Conservation (phyloP, 495 filamentous ascomycete genomes). For the Diplogelasinospora grovesii region DNA sequence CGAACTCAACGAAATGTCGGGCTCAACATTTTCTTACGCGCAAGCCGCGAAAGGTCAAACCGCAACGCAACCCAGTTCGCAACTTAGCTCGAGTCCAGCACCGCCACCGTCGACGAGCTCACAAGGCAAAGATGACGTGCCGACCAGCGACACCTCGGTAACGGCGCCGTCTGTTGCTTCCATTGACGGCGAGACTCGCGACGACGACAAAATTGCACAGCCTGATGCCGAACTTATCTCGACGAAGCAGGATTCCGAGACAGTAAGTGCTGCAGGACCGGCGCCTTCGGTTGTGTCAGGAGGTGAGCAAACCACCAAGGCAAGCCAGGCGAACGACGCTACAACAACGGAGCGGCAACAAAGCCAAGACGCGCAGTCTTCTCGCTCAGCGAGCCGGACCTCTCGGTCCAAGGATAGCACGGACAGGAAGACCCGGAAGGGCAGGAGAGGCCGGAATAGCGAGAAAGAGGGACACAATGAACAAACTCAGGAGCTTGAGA, state of each 20-base stretch:
- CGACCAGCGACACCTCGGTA: constrained; percentile 36
- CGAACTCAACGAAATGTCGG: constrained; percentile 20
- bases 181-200: constrained; percentile 47
- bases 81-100: constrained; percentile 56
- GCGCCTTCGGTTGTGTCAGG: constrained; percentile 17
- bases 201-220: constrained; percentile 24
- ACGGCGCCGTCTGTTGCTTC: constrained; percentile 50
- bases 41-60: constrained; percentile 81
- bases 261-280: constrained; percentile 15
- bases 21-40: constrained; percentile 77
- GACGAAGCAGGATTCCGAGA: constrained; percentile 19
- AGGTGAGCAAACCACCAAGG: constrained; percentile 20
- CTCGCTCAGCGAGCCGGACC: constrained; percentile 26
- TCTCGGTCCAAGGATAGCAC: constrained; percentile 33
- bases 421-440: constrained; percentile 41
- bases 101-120: constrained; percentile 59
- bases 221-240: constrained; percentile 10
- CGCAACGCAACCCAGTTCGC: constrained; percentile 51
- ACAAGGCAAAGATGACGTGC: constrained; percentile 54
- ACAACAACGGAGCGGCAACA: constrained; percentile 12
- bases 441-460: constrained; percentile 38
- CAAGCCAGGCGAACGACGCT: constrained; percentile 14
- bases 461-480: constrained; percentile 38
- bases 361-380: constrained; percentile 20
- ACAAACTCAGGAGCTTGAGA: constrained; percentile 39